Conservation (phyloP, 176 grass and related monocot species). For the Paspalum notatum region DNA sequence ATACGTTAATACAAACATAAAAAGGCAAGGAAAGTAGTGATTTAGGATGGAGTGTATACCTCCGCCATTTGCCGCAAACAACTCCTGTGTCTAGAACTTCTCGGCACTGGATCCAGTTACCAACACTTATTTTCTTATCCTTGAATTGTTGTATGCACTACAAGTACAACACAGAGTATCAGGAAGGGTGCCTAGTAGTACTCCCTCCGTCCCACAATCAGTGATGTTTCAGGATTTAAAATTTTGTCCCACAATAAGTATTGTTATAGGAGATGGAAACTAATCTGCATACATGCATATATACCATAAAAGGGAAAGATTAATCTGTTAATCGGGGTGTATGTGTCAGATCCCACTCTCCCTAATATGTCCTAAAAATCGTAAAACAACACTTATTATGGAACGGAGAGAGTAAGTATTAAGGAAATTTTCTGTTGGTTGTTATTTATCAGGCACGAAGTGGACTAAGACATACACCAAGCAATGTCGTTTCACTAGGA, state of each 20-base stretch:
- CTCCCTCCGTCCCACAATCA: no score
- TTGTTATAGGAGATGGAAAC: no score
- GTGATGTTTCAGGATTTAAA: no score
- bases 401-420: no score
- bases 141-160: slow-evolving; percentile 5
- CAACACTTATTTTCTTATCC: slow-evolving; percentile 41
- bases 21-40: not conserved
- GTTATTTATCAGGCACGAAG: slow-evolving; percentile 34
- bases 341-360: no score
- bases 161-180: slow-evolving; percentile 25
- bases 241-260: no score
- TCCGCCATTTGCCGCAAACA: slow-evolving; percentile 82
- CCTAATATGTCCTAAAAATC: no score
- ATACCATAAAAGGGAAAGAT: no score
- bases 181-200: not conserved
- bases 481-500: slow-evolving; percentile 34
- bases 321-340: no score
- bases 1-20: not conserved
- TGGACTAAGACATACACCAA: slow-evolving; percentile 46
- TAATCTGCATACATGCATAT: no score
- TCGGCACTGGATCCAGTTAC: slow-evolving; percentile 78
- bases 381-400: no score
- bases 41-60: slow-evolving; percentile 40
- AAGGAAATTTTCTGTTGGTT: slow-evolving; percentile 17
- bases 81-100: slow-evolving; percentile 46